These are phyloP conservation scores for Emergomyces pasteurianus DNA, from an alignment of 2,329 filamentous ascomycete genomes.

Conservation along the genomic window DNA sequence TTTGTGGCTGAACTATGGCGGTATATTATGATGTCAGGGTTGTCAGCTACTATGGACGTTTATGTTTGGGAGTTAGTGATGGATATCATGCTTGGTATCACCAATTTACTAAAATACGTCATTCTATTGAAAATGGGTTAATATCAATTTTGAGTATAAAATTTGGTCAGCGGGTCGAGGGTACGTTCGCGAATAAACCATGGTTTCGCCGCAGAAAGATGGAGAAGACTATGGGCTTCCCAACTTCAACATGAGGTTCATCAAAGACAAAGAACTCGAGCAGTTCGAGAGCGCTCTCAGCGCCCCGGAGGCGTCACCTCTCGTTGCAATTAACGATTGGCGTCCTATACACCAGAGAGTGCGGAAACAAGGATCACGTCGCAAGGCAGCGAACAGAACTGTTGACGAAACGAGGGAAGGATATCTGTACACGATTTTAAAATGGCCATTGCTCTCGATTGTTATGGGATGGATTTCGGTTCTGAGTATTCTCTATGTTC, in stretches of 20 bases:
- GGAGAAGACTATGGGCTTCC: constrained; percentile 56
- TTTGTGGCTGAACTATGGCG: not conserved
- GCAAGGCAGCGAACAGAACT: constrained; percentile 40
- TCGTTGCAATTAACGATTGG: constrained; percentile 93
- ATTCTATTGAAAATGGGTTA: not conserved
- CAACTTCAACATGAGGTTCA: constrained; percentile 69
- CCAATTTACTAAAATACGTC: not conserved
- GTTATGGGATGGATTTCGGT: constrained; percentile 71
- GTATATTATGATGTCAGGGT: not conserved
- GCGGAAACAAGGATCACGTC: constrained; percentile 35
- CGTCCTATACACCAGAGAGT: constrained; percentile 70
- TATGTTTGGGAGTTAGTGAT: not conserved
- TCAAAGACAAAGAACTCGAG: constrained; percentile 57
- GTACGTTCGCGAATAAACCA: not conserved
- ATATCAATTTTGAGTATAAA: not conserved
- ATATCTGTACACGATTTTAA: constrained; percentile 74
- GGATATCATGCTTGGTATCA: not conserved
- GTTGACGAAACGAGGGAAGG: constrained; percentile 93
- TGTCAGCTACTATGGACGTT: not conserved
- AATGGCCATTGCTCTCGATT: constrained; percentile 78
- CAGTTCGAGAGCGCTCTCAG: constrained; percentile 71
- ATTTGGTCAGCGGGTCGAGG: not conserved
- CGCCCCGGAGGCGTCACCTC: constrained; percentile 65
- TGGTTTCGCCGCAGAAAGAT: not conserved
- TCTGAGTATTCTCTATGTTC: constrained; percentile 60